A percentile compares a stretch with the other conserved stretches of the same genome.
Conservation (phyloP, 768 basidiomycete species). For the Trametes villosa region DNA sequence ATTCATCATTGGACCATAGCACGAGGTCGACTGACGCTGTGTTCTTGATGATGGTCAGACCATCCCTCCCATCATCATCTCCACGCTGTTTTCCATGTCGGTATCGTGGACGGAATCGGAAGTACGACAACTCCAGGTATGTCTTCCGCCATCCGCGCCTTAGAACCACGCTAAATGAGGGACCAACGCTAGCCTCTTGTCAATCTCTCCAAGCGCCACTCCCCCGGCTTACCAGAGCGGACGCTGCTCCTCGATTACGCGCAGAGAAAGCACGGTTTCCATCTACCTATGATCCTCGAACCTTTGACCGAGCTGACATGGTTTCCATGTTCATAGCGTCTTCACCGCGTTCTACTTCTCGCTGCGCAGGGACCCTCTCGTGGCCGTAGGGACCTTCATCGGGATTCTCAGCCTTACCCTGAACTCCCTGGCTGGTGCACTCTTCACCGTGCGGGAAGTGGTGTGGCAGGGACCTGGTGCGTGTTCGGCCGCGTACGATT, state of each 20-base stretch:
- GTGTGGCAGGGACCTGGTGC: conserved; percentile 48
- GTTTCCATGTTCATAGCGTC: neutral
- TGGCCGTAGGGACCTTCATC: conserved; percentile 53
- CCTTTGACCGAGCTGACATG: neutral
- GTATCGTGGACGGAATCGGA: conserved; percentile 64
- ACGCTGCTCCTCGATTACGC: neutral
- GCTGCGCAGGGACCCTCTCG: conserved; percentile 31
- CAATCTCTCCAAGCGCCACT: neutral
- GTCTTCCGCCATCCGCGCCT: conserved; percentile 5
- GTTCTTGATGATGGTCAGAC: too few species aligned
- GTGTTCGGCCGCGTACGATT: conserved; percentile 3
- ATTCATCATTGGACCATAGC: neutral
- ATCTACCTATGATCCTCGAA: neutral
- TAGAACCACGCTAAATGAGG: conserved; percentile 30
- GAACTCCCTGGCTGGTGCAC: conserved; percentile 56
- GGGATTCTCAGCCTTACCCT: conserved; percentile 50
- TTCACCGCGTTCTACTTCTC: neutral
- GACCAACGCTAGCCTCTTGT: neutral
- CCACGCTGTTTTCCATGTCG: conserved; percentile 51
- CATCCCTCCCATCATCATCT: conserved; percentile 46
- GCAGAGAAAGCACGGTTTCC: neutral
- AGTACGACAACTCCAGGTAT: conserved; percentile 59
- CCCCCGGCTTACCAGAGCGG: neutral
- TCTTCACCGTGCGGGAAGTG: conserved; percentile 52
- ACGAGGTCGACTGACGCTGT: conserved; percentile 59